A percentile compares a stretch with the other conserved stretches of the same genome.
Conservation (phyloP, 129 eudicot species). For the Chrysanthemum seticuspe region DNA sequence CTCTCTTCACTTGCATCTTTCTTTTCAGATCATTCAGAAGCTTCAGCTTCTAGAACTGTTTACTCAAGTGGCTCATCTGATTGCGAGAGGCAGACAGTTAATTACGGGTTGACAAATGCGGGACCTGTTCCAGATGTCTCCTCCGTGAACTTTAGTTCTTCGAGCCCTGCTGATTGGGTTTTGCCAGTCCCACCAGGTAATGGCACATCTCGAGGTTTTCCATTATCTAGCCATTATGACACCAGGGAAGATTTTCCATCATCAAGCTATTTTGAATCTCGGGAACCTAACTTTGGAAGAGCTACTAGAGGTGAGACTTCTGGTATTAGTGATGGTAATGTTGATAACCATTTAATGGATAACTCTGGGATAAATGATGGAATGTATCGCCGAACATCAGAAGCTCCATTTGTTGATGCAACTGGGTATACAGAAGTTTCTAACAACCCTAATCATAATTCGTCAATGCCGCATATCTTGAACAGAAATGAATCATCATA, state of each 20-base stretch:
- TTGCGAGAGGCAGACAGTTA: constrained; percentile 43
- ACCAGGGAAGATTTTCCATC: constrained; percentile 33
- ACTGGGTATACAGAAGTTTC: constrained; percentile 23
- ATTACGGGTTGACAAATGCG: constrained; percentile 31
- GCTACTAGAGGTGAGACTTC: constrained; percentile 18
- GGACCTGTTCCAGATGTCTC: constrained; percentile 40
- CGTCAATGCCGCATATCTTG: constrained; percentile 20
- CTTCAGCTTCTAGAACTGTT: constrained; percentile 47
- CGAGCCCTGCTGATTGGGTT: constrained; percentile 41
- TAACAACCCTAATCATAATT: constrained; percentile 21
- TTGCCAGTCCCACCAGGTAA: constrained; percentile 27
- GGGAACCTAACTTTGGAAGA: constrained; percentile 18
- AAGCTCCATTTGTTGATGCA: constrained; percentile 22
- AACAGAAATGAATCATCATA: constrained; percentile 24
- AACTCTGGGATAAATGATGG: constrained; percentile 26
- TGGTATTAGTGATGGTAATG: constrained; percentile 31
- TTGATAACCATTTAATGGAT: constrained; percentile 28
- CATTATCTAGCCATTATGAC: constrained; percentile 31
- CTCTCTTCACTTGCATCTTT: constrained; percentile 26
- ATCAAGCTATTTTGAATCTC: constrained; percentile 27
- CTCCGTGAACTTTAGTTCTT: constrained; percentile 27
- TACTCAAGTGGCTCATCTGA: constrained; percentile 53
- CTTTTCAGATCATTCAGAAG: constrained; percentile 44
- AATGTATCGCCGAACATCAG: constrained; percentile 21
- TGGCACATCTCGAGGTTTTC: neutral